Evolutionary conservation across 495 filamentous ascomycete genomes (phyloP).

Genomic region (Trichocladium antarcticum): DNA sequence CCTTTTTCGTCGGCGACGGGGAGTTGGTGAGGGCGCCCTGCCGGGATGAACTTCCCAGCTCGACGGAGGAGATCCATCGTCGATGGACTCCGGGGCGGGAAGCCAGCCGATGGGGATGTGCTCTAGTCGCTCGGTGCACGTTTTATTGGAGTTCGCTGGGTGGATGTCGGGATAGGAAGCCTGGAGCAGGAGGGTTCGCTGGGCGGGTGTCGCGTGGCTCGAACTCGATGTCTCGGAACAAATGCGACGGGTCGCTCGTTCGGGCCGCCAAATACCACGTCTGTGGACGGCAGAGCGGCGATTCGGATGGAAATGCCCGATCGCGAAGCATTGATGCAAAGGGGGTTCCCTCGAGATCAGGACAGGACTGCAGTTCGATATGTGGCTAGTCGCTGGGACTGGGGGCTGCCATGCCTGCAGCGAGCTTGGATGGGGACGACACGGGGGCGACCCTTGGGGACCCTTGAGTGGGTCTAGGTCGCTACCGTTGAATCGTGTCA

Average conservation of each 20-base stretch:
- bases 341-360: neutral
- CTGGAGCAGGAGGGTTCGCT: too few species aligned
- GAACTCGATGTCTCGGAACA: neutral
- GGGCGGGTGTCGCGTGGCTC: neutral
- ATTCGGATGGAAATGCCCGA: neutral
- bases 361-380: neutral
- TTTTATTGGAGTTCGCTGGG: too few species aligned
- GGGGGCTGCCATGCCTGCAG: neutral
- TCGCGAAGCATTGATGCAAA: neutral
- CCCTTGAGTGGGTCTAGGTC: too few species aligned
- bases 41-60: conserved; percentile 39
- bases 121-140: neutral
- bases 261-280: neutral
- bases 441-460: too few species aligned
- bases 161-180: too few species aligned
- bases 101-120: conserved; percentile 2
- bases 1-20: conserved; percentile 39
- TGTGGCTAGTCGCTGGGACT: neutral
- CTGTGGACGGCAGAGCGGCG: neutral
- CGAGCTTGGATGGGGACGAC: neutral
- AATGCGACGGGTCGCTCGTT: conserved; percentile 4
- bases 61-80: conserved; percentile 48
- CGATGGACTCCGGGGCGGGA: conserved; percentile 20
- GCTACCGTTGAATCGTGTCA: too few species aligned
- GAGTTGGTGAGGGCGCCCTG: conserved; percentile 25